Evolutionary conservation across 495 filamentous ascomycete genomes (phyloP), one percentile per base, ranked within the genome.

Genomic region (Rhypophila decipiens): DNA sequence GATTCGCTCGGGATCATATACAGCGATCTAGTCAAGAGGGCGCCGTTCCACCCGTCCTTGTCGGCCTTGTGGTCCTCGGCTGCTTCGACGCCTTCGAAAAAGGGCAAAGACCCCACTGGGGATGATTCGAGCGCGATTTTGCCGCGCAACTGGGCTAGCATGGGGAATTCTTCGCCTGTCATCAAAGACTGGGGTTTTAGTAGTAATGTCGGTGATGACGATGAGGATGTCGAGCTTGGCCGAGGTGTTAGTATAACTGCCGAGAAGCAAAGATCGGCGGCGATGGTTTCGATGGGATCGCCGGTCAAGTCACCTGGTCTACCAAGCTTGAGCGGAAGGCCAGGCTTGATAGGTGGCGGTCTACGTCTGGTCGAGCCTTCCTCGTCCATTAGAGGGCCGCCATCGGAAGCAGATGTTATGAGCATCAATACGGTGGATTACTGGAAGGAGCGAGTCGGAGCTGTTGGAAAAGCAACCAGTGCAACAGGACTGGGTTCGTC

Each of bases 1-100:
- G 59, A 62, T 41, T 60, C 59, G 9, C 49, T 66, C 2, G 62
- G 62, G 5, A 65, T 70, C 23, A 57, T 57, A n/a, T 68, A 65
- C 41, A 51, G 52, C 31, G 63, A 68, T 12, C 49, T 63, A 8
- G 33, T 55, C 11, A 40, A 56, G 8, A 53, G 47, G 17, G 46
- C 46, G 23, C 57, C 51, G 0, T 56, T 63, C 42, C 53, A 55
- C 8, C 45, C 43, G 5, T 61, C 57, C 9, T 58, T 50, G 53
- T 56, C 53, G 10, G 54, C 50, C 2, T 41, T 56, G 0, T 41
- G 29, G 1, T 44, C 39, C n/a, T 35, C 20, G 10, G 49, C n/a
- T n/a, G 27, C 7, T 31, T 7, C 27, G 27, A 31, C 7, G 7
- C 27, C 27, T 7, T 7, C 7, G 13, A 13, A 31, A 31, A 13